Evolutionary conservation across 2,329 filamentous ascomycete species (phyloP).

Genomic region (Neospermospora avenae): DNA sequence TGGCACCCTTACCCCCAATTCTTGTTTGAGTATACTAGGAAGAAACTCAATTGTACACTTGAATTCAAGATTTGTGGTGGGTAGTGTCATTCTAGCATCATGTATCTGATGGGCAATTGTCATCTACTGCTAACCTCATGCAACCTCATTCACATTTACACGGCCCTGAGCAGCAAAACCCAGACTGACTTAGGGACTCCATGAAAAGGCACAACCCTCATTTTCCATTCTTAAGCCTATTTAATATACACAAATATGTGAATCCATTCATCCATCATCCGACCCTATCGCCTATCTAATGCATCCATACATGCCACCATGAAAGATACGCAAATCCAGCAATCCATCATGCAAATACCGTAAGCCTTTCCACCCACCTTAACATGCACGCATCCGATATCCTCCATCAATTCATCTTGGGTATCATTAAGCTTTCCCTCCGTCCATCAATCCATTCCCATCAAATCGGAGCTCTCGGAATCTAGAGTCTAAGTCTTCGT

Average conservation of each 20-base stretch:
- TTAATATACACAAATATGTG: constrained; percentile 2
- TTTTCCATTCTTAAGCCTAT: neutral
- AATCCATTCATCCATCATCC: neutral
- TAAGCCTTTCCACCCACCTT: neutral
- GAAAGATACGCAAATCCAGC: neutral
- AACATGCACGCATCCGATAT: neutral
- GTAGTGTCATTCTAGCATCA: no score
- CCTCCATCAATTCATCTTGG: neutral
- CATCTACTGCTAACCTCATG: neutral
- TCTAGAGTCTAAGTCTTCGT: constrained; percentile 12
- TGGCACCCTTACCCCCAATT: no score
- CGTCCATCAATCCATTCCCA: neutral
- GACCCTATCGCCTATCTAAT: neutral
- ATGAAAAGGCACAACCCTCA: neutral
- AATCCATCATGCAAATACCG: neutral
- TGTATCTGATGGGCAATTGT: no score
- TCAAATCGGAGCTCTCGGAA: constrained; percentile 6
- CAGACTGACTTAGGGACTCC: neutral
- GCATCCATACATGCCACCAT: neutral
- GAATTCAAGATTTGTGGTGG: no score
- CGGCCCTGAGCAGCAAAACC: neutral
- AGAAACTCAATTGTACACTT: no score
- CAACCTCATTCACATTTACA: neutral
- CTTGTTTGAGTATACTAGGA: no score
- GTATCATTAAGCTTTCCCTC: neutral